phyloP scores from a whole-genome alignment of 805 yeast genomes.

The Grigorovia transvaalensis region DNA sequence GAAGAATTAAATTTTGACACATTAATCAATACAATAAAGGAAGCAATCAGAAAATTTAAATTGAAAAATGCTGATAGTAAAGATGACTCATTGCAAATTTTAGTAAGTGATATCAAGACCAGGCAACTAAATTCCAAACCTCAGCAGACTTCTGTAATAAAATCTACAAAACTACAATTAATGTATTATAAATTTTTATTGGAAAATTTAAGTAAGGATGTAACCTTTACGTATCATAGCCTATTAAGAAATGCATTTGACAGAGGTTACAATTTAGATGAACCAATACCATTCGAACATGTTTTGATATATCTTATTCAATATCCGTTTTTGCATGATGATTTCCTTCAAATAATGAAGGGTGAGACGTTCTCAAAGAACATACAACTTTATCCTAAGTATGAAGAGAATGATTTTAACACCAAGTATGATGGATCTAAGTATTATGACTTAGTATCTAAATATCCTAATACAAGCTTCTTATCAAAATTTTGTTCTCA shows the following conservation, averaged over 20 bases:
- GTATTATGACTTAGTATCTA: conserved; percentile 10
- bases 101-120: conserved; percentile 53
- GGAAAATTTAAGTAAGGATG: conserved; percentile 26
- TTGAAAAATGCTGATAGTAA: not conserved
- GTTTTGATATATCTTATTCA: conserved; percentile 31
- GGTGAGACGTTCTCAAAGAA: conserved; percentile 39
- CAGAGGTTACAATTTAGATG: conserved; percentile 40
- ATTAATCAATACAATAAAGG: not conserved
- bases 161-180: conserved; percentile 48
- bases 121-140: conserved; percentile 39
- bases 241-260: conserved; percentile 38
- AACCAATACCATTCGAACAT: conserved; percentile 37
- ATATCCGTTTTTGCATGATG: conserved; percentile 32
- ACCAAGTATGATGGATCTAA: conserved; percentile 11
- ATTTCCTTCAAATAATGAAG: conserved; percentile 34
- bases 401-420: not conserved
- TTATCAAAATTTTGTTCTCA: conserved; percentile 25
- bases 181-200: conserved; percentile 46
- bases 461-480: conserved; percentile 7
- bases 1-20: not conserved
- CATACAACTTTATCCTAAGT: not conserved
- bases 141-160: conserved; percentile 37
- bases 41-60: not conserved
- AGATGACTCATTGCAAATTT: conserved; percentile 13
- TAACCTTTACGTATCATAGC: conserved; percentile 31